Percentiles rank a stretch among this genome's conserved stretches.
Evolutionary conservation across 2,329 filamentous ascomycete species (phyloP).

Genomic region (Aspergillus transmontanensis): DNA sequence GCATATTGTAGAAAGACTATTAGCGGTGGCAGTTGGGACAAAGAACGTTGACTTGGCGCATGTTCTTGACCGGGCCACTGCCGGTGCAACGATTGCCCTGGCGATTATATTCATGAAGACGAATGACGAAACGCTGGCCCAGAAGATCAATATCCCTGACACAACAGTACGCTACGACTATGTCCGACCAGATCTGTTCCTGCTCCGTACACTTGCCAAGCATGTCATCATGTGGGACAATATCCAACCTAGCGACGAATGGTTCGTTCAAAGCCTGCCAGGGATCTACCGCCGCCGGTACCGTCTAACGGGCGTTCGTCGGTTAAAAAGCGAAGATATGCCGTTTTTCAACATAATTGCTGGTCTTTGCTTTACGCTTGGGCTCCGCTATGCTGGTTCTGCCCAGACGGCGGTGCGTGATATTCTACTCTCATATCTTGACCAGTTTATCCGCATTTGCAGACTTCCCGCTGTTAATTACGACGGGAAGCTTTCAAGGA

Average conservation of each 20-base stretch:
- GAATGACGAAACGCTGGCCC: conserved; percentile 80
- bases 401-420: conserved; percentile 73
- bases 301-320: conserved; percentile 60
- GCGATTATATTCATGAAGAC: conserved; percentile 97
- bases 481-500: conserved; percentile 79
- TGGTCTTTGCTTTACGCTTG: conserved; percentile 80
- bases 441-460: conserved; percentile 80
- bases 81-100: conserved; percentile 88
- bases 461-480: conserved; percentile 67
- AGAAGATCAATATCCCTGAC: conserved; percentile 90
- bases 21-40: conserved; percentile 81
- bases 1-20: conserved; percentile 83
- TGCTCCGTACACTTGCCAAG: conserved; percentile 84
- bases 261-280: conserved; percentile 77
- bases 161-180: conserved; percentile 93
- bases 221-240: conserved; percentile 91
- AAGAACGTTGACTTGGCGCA: conserved; percentile 93
- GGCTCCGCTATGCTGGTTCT: conserved; percentile 73
- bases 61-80: conserved; percentile 86
- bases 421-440: conserved; percentile 78
- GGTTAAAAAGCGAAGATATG: conserved; percentile 78
- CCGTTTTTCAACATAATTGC: conserved; percentile 91
- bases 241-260: conserved; percentile 72
- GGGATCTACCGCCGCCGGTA: conserved; percentile 65
- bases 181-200: conserved; percentile 86